Conservation (phyloP, 257 asterid genomes). For the Nicotiana tabacum region DNA sequence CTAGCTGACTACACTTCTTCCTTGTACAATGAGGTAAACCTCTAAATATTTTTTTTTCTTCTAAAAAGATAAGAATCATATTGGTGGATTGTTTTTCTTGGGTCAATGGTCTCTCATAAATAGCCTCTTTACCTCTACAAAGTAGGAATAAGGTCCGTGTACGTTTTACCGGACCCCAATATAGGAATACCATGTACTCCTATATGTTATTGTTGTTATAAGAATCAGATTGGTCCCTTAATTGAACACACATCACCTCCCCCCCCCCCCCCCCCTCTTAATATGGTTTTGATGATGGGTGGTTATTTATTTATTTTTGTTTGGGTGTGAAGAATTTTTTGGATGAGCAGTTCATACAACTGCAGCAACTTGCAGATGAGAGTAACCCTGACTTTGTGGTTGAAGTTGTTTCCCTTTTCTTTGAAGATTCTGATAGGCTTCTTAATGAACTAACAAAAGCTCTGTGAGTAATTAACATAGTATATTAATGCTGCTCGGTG, state of each 20-base stretch:
- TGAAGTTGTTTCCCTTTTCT: conserved; percentile 35
- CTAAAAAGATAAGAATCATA: not conserved
- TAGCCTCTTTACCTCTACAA: no score
- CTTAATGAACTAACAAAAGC: conserved; percentile 26
- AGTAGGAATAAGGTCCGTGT: no score
- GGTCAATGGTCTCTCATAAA: no score
- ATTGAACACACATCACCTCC: not conserved
- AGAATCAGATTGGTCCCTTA: not conserved
- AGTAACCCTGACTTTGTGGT: conserved; percentile 36
- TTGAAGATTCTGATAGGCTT: conserved; percentile 37
- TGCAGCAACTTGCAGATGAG: conserved; percentile 38
- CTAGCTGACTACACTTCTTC: conserved; percentile 24
- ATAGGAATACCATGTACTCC: no score
- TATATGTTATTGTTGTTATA: no score
- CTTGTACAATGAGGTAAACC: conserved; percentile 29
- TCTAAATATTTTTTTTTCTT: not conserved
- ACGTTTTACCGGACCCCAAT: no score
- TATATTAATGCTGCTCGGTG: no score
- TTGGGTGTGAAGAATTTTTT: conserved; percentile 17
- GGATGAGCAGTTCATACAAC: conserved; percentile 37
- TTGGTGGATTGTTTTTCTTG: no score
- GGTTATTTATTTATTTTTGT: no score
- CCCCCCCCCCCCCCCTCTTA: no score
- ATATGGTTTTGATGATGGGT: not conserved
- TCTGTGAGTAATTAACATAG: conserved; percentile 15